These are phyloP conservation scores for Sphaerosporella brunnea DNA, from an alignment of 495 filamentous ascomycete genomes.

Conservation along the genomic window DNA sequence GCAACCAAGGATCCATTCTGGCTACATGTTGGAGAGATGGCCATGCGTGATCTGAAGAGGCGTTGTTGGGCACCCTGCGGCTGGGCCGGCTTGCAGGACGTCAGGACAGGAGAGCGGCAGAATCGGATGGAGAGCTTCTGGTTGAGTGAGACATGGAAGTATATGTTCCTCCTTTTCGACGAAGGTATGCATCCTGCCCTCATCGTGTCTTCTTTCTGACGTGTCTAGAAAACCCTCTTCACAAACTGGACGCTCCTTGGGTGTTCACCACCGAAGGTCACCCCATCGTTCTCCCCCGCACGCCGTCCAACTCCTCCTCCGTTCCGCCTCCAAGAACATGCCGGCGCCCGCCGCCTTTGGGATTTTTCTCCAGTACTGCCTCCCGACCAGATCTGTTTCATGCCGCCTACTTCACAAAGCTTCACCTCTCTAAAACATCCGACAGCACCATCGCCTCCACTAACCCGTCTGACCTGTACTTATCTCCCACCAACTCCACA, in stretches of 20 bases:
- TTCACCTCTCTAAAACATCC: constrained; percentile 50
- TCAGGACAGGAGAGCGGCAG: constrained; percentile 67
- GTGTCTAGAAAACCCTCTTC: constrained; percentile 57
- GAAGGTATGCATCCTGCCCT: constrained; percentile 11
- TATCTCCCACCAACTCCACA: constrained; percentile 49
- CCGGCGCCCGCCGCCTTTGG: constrained; percentile 36
- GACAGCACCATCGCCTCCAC: constrained; percentile 25
- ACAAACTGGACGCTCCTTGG: constrained; percentile 65
- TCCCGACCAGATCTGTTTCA: constrained; percentile 79
- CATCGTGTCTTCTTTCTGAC: constrained; percentile 4
- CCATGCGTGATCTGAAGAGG: constrained; percentile 66
- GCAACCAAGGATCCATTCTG: constrained; percentile 96
- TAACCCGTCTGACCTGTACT: constrained; percentile 18
- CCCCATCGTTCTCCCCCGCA: constrained; percentile 62
- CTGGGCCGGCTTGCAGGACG: constrained; percentile 90
- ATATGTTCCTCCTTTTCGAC: constrained; percentile 79
- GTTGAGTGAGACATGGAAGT: constrained; percentile 87
- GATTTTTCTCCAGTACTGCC: constrained; percentile 61
- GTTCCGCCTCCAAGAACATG: constrained; percentile 40
- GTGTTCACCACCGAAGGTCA: constrained; percentile 95
- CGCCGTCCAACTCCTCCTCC: constrained; percentile 40
- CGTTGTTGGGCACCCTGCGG: constrained; percentile 89
- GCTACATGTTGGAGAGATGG: constrained; percentile 89
- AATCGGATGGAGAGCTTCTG: constrained; percentile 99
- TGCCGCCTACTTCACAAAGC: constrained; percentile 65